Evolutionary conservation across 2,329 filamentous ascomycete species (phyloP).

Genomic region (Pseudopyricularia javanii): DNA sequence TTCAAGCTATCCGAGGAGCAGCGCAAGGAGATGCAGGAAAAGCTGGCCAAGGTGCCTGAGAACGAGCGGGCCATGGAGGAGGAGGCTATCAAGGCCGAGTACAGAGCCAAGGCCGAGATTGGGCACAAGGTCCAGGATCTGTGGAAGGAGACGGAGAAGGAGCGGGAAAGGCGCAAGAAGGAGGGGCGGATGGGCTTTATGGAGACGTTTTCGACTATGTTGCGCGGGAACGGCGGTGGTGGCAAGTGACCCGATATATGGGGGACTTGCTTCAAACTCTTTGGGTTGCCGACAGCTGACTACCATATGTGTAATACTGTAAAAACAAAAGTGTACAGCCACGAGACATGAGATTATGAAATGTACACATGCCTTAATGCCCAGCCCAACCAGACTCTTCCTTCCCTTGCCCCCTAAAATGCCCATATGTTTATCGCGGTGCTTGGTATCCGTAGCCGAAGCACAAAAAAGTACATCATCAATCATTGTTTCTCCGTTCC

Average conservation of each 20-base stretch:
- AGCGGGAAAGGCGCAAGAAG: slow-evolving; percentile 41
- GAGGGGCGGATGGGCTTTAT: slow-evolving; percentile 35
- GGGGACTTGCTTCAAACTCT: neutral
- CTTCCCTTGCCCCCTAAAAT: neutral
- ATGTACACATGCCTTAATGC: neutral
- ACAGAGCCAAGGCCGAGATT: slow-evolving; percentile 47
- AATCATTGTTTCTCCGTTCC: neutral
- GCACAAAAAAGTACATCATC: neutral
- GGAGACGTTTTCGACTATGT: slow-evolving; percentile 24
- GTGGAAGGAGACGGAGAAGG: slow-evolving; percentile 41
- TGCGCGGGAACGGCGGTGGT: slow-evolving; percentile 9
- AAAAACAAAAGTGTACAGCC: neutral
- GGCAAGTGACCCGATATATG: neutral
- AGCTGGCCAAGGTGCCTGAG: slow-evolving; percentile 43
- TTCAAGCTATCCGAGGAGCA: slow-evolving; percentile 30
- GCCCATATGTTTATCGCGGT: neutral
- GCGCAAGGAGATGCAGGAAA: slow-evolving; percentile 37
- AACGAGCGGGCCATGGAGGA: slow-evolving; percentile 50
- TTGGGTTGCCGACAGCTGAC: neutral
- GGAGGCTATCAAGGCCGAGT: slow-evolving; percentile 50
- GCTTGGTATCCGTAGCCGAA: neutral
- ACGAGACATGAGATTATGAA: neutral
- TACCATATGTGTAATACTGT: neutral
- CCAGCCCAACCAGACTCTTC: neutral
- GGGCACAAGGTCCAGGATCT: slow-evolving; percentile 41